Conservation (phyloP, 1,284 basidiomycete species). For the Malassezia nana region DNA sequence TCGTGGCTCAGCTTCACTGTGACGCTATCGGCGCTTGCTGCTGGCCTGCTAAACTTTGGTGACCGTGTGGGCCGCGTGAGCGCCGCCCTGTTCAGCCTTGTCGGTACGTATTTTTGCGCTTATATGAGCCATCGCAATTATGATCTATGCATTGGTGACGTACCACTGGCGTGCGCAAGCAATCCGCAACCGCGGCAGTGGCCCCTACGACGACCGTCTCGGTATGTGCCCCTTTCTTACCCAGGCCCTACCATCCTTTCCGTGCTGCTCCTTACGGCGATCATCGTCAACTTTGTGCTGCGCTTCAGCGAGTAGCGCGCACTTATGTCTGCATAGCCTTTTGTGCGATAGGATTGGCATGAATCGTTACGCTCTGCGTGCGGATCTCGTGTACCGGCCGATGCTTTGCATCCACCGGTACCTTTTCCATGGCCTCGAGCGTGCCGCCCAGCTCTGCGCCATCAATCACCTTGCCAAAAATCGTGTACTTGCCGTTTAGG, state of each 20-base stretch:
- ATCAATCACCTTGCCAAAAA: constrained; percentile 43
- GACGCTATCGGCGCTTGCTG: constrained; percentile 46
- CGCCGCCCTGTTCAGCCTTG: constrained; percentile 80
- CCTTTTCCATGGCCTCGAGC: constrained; percentile 56
- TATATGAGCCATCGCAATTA: constrained; percentile 75
- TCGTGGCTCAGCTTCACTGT: constrained; percentile 49
- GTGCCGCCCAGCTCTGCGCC: constrained; percentile 38
- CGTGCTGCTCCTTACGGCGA: constrained; percentile 45
- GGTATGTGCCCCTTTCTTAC: constrained; percentile 51
- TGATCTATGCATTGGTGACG: constrained; percentile 87
- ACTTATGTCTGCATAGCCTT: constrained; percentile 14
- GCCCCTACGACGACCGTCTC: constrained; percentile 91
- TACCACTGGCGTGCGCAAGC: constrained; percentile 93
- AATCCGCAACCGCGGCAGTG: constrained; percentile 79
- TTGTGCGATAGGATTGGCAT: constrained; percentile 86
- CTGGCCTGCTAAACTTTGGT: constrained; percentile 48
- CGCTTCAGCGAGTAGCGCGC: constrained; percentile 32
- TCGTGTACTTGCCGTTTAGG: constrained; percentile 43
- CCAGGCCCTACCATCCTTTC: constrained; percentile 45
- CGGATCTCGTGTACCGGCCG: constrained; percentile 74
- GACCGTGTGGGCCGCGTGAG: constrained; percentile 69
- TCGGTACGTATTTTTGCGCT: constrained; percentile 57
- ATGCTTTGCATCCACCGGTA: constrained; percentile 82
- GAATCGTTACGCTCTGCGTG: constrained; percentile 72
- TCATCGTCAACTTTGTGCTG: constrained; percentile 48